Percentiles rank a stretch among this genome's conserved stretches.
Evolutionary conservation across 2,329 filamentous ascomycete species (phyloP).

Genomic region (Coleophoma cylindrospora): DNA sequence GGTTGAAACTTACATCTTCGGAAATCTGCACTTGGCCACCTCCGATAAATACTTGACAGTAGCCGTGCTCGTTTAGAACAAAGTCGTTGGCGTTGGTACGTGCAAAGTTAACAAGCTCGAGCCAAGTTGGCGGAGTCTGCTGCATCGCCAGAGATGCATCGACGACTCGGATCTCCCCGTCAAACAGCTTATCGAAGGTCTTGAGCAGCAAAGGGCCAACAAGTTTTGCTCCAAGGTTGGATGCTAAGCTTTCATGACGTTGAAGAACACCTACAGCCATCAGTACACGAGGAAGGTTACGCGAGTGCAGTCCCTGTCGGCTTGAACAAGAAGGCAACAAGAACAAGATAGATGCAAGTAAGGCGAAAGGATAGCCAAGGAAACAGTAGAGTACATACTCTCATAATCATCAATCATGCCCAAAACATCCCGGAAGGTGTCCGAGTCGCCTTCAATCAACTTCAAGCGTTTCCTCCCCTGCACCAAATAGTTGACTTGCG

Average conservation of each 20-base stretch:
- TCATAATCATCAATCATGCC: conserved; percentile 75
- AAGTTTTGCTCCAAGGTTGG: conserved; percentile 78
- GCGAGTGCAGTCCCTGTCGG: neutral
- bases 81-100: conserved; percentile 77
- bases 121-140: conserved; percentile 66
- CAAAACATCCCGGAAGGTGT: conserved; percentile 70
- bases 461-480: conserved; percentile 38
- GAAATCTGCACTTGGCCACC: conserved; percentile 78
- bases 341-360: neutral
- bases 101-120: conserved; percentile 82
- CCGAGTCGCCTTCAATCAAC: conserved; percentile 49
- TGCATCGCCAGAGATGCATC: conserved; percentile 47
- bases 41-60: conserved; percentile 79
- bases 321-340: neutral
- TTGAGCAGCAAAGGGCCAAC: conserved; percentile 79
- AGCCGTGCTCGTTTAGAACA: conserved; percentile 60
- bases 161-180: conserved; percentile 60
- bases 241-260: conserved; percentile 80
- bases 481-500: conserved; percentile 49
- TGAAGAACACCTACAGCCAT: conserved; percentile 61
- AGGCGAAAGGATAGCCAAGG: neutral
- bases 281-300: neutral
- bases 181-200: conserved; percentile 81
- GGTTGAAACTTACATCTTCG: conserved; percentile 48
- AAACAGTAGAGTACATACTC: conserved; percentile 31